Base-by-base conservation (phyloP, 1,284 basidiomycete species). In the Lentinus polychrous region DNA sequence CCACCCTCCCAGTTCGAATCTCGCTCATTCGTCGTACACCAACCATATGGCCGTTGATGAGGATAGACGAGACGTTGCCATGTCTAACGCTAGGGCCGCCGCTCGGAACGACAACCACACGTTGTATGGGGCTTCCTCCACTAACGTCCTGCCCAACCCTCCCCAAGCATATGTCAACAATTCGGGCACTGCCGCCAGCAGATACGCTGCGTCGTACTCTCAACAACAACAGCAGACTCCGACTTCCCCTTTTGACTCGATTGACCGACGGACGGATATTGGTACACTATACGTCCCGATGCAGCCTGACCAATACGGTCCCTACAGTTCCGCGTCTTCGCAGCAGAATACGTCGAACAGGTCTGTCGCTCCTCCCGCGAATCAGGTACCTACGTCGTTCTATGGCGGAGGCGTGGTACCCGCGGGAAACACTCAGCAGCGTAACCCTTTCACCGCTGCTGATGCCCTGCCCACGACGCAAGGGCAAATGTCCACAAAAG, bases 231-330 rank as follows among this genome's bases (percentile, higher is more conserved):
- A 70, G 45, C 66, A 70, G 51, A 55, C 70, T 7, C 53, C 73
- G 11, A 66, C 71, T 2, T 61, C 76, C 8, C 62, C 75, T 0
- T 85, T 85, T 59, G 82, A 86, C 46, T 62, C 74, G 17, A 56
- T 82, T 18, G 83, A 83, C 52, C 71, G 78, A 46, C 73, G 83
- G 45, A 68, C 76, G 32, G 84, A 86, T 46, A 79, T 86, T 42
- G 78, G 77, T 41, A 74, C 74, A 49, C 62, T 89, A 63, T 91
- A 81, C 60, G 81, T 80, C 35, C 86, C 87, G 1, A 76, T 90
- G 73, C 88, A 90, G 61, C 82, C 86, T 24, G 86, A 89, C 31
- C 81, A 84, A 57, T 88, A 79, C 61, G 75, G 76, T 54, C 61
- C 74, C 32, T 86, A 86, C 58, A 62, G 54, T 45, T 51, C 48